Base-by-base conservation (phyloP, 805 yeast genomes). In the Kregervanrija delftensis region DNA sequence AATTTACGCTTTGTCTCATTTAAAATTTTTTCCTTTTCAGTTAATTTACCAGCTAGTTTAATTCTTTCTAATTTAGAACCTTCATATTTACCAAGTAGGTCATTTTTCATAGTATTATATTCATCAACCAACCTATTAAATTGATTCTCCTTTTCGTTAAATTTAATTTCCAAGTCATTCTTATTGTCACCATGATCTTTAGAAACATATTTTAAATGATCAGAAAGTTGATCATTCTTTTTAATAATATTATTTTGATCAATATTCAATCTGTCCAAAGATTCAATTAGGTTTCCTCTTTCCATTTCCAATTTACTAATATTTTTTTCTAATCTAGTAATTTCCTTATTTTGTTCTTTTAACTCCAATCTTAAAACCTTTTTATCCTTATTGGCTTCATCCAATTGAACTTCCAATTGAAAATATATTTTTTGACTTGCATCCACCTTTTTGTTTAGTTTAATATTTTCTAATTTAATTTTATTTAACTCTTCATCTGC, bases 71-170 rank as follows among this genome's bases (percentile, higher is more conserved):
- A 44, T 43, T 38, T 47, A 56, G 35, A 51, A 46, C 37, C 51
- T 53, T 59, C 33, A 44, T 46, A 22, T 22, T 22, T 22, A 6
- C 28, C 28, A 11, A 61, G 31, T 28, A 65, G 44, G 36, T 65
- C 67, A 36, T 58, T 57, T 46, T 63, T 65, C 63, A 63, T 59
- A 11, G 34, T 43, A 48, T 66, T 60, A 49, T 59, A 60, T 12
- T 63, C 67, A 31, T 46, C 43, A 17, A 50, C 52, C 11, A 60
- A 46, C 10, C 44, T 47, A 30, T 48, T 46, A 30, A 54, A 50
- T 43, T 54, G 56, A 12, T 28, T 33, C 9, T 52, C 47, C 43
- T 60, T 58, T 44, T 49, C 46, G 33, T 39, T 42, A 50, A 56
- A 37, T 11, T 46, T 9, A 54, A 39, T n/a, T 52, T 61, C 17